A percentile compares a stretch with the other conserved stretches of the same genome.
These are phyloP conservation scores for Phaeosphaeria sp. DNA, from an alignment of 2,329 filamentous ascomycete species.

Conservation along the genomic window DNA sequence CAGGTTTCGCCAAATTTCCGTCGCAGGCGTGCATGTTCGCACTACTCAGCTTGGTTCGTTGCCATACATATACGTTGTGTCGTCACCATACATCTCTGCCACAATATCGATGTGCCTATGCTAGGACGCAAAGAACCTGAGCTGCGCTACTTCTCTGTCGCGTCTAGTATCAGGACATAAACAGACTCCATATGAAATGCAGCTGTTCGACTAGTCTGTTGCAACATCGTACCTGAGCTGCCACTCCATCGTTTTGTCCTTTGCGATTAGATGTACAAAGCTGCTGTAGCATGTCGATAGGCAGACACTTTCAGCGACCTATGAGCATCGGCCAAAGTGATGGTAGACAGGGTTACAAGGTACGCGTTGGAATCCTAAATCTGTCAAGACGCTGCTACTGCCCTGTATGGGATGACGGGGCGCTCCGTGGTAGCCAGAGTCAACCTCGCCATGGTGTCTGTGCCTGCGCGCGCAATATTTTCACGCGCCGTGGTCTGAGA, in stretches of 20 bases:
- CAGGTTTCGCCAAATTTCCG: slow-evolving; percentile 7
- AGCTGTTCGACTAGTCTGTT: neutral
- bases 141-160: slow-evolving; percentile 1
- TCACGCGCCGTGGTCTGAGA: too few species aligned
- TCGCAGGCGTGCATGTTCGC: slow-evolving; percentile 4
- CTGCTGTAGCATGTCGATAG: neutral
- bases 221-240: slow-evolving; percentile 7
- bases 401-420: neutral
- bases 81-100: slow-evolving; percentile 5
- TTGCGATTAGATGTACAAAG: slow-evolving; percentile 3
- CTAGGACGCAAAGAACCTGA: neutral
- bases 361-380: slow-evolving; percentile 4
- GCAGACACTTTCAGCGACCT: neutral
- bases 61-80: slow-evolving; percentile 2
- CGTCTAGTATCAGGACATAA: neutral
- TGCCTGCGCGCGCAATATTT: too few species aligned
- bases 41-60: neutral
- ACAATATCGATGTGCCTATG: neutral
- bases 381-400: neutral
- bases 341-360: slow-evolving; percentile 1
- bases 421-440: neutral
- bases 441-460: too few species aligned
- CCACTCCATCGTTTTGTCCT: slow-evolving; percentile 8
- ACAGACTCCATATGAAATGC: neutral
- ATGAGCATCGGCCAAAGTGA: slow-evolving; percentile 5